Base-by-base conservation (phyloP, 2,329 filamentous ascomycete genomes). In the Dothideomycetes sp. region DNA sequence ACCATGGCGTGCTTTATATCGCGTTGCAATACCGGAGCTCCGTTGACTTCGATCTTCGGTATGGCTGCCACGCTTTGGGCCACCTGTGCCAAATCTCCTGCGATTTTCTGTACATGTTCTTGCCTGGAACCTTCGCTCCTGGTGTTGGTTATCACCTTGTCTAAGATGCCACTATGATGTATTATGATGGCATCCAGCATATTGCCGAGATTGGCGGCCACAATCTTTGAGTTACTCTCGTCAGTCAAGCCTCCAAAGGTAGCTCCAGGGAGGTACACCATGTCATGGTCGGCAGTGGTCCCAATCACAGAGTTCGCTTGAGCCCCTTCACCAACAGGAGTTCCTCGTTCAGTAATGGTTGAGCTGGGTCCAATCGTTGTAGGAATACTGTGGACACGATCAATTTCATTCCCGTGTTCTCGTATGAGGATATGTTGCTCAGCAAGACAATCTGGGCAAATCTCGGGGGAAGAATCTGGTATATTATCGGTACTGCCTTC, bases 141-240 rank as follows among this genome's bases (percentile, higher is more conserved):
- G 19, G 62, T 52, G 38, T 63, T 61, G 42, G 56, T 52, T 43
- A 68, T 61, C 3, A 66, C 56, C 31, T 49, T 47, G 40, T 62
- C 53, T 7, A 68, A 47, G 4, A 55, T 54, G 11, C 50, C 58
- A 3, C 56, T 47, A 40, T 64, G 62, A 43, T 65, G 63, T 22
- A 59, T 48, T 12, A 66, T 56, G 17, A 65, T 60, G 5, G 52
- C 51, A 38, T 66, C 61, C 29, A 66, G 59, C 34, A 59, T 52
- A 5, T 55, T 43, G 5, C 56, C 57, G 4, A 65, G 47, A 32
- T 65, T 59, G 16, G 56, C 50, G 4, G 52, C 54, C 8, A 37
- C 39, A 15, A 57, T 52, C 2, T 38, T 41, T 31, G 54, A 52
- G 9, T 50, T 49, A 44, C 57, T 34, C 15, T 43, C 40, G 24